Evolutionary conservation across 108 stramenopile species (phyloP).

Genomic region (Chaetoceros tenuissimus): DNA sequence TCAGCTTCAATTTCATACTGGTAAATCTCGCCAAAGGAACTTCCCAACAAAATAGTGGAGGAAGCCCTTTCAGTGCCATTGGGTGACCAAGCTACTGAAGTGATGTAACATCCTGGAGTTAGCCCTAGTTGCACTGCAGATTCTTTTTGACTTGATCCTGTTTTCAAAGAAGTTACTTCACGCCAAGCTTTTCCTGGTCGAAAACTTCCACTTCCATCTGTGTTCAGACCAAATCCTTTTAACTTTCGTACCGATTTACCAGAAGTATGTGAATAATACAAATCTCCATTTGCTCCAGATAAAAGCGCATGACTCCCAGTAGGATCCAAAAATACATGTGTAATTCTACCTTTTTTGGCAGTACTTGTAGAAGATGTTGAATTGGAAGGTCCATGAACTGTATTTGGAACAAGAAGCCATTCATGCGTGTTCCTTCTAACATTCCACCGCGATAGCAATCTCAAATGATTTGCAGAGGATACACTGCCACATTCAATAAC

Average conservation of each 20-base stretch:
- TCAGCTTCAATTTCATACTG: constrained; percentile 35
- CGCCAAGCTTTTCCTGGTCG: constrained; percentile 16
- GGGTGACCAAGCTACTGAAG: constrained; percentile 76
- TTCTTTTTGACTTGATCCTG: not conserved
- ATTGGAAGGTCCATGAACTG: constrained; percentile 33
- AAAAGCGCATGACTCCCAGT: constrained; percentile 76
- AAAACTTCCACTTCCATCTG: constrained; percentile 38
- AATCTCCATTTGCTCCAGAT: constrained; percentile 67
- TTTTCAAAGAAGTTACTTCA: constrained; percentile 1
- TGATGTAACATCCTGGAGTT: constrained; percentile 66
- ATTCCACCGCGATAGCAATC: constrained; percentile 46
- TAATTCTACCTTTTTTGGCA: constrained; percentile 36
- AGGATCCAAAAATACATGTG: constrained; percentile 72
- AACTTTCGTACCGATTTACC: constrained; percentile 35
- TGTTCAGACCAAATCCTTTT: constrained; percentile 61
- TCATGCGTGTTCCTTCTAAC: constrained; percentile 38
- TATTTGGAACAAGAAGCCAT: constrained; percentile 18
- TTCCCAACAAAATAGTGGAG: constrained; percentile 65
- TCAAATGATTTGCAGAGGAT: constrained; percentile 19
- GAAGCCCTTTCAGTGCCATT: constrained; percentile 80
- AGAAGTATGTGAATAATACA: constrained; percentile 65
- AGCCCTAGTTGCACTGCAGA: constrained; percentile 43
- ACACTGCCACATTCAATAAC: constrained; percentile 44
- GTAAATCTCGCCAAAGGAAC: constrained; percentile 68
- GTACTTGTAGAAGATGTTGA: constrained; percentile 23